Evolutionary conservation across 176 grass and related monocot genomes (phyloP), one percentile per base, ranked within the genome.

Genomic region (Raddia distichophylla): DNA sequence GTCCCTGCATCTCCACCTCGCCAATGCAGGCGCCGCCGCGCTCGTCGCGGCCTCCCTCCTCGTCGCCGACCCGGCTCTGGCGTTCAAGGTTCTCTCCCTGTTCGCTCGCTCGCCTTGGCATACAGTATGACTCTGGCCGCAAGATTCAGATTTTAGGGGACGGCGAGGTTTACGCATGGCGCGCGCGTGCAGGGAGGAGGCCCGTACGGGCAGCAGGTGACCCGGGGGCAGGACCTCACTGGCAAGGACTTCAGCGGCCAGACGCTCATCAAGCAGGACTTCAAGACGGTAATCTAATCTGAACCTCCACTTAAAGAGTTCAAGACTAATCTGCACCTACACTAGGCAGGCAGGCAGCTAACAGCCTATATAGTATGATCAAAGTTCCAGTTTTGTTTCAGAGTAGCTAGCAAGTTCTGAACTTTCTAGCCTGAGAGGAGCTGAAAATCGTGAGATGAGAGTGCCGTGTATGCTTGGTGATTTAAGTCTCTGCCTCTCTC

Each of bases 171-270:
- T 78, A 49, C 27, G 27, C 27, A 77, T 79, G 69, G 37, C 14
- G 69, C 76, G 3, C 34, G 60, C 10, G 5, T 45, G 73, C 80
- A 97, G 94, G 95, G 95, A 71, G 95, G 95, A 64, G 92, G 95
- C 0, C 95, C 95, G 4, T 94, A 98, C 69, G 95, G 95, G 52
- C 18, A 91, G 70, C 91, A 90, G 85, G 95, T 94, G 78, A 94
- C 95, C 2, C 90, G 90, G 32, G 95, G 95, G 50, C 95, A 94
- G 78, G 95, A 94, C 75, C 95, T 98, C 84, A 87, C 88, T 34
- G 95, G 92, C 62, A 98, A 91, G 80, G 95, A 98, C 85, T 98
- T 98, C 81, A 98, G 92, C 47, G 95, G 95, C 59, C 89, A 79
- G 79, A 91, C 90, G 13, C 95, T 98, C 77, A 71, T 94, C 83